Evolutionary conservation across 2,329 filamentous ascomycete species (phyloP), one percentile per base, ranked within the genome.

Genomic region (Fusarium nygamai): DNA sequence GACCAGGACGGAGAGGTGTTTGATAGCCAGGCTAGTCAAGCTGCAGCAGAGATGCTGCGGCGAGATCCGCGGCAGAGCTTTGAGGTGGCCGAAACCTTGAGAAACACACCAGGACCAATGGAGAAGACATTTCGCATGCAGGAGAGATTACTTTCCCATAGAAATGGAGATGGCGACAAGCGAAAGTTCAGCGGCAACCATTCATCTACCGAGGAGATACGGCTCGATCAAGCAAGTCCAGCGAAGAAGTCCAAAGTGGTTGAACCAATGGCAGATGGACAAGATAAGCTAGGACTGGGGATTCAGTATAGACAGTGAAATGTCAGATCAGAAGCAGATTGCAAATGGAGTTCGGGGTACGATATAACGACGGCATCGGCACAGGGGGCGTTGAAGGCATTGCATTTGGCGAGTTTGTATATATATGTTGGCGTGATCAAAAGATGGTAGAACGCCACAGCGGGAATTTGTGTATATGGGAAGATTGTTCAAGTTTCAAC

Each of bases 21-120:
- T 39, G 92, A 92, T 77, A 94, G 92, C 65, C 93, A 94, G 78
- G 94, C 94, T 14, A 95, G 92, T 78, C 92, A 93, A 72, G 90
- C 91, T 50, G 94, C 94, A 5, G 91, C 92, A 5, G 91, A 91
- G 74, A 91, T 96, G 90, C 87, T 94, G 71, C 91, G 92, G 22
- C 87, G 90, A 43, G 86, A 90, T 58, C 83, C 87, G 3, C 84
- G 86, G 16, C 84, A 87, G 78, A 88, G 86, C 71, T 88, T 89
- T 31, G 88, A 89, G 47, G 83, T 87, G 7, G 84, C 83, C 1
- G 83, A 82, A 67, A 84, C 86, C 80, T 12, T 86, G 84, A 20
- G 82, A 84, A 33, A 85, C 24, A 86, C 85, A 14, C 85, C 86
- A 3, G 80, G 80, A 3, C 83, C 85, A 20, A 80, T 82, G 5